Evolutionary conservation across 768 basidiomycete species (phyloP).

Genomic region (Paxillus ammoniavirescens): DNA sequence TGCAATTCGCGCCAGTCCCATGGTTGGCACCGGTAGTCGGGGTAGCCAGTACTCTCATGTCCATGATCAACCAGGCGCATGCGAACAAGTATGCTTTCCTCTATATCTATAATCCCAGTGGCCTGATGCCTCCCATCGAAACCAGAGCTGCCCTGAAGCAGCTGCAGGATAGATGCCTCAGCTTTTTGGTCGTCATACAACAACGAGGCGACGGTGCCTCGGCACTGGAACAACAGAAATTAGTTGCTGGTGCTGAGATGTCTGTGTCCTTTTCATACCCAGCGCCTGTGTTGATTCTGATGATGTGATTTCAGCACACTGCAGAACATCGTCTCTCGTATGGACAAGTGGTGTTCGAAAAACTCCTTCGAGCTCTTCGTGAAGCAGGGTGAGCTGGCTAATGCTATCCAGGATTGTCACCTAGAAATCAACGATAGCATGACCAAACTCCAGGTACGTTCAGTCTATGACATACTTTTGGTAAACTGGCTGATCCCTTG

Average conservation of each 20-base stretch:
- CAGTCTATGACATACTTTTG: neutral
- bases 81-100: conserved; percentile 42
- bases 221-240: conserved; percentile 29
- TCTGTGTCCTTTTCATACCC: conserved; percentile 15
- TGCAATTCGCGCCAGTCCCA: conserved; percentile 48
- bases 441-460: conserved; percentile 43
- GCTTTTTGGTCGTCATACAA: conserved; percentile 38
- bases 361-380: conserved; percentile 41
- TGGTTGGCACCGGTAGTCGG: conserved; percentile 44
- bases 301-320: conserved; percentile 26
- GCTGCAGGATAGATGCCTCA: conserved; percentile 46
- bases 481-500: conserved; percentile 4
- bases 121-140: neutral
- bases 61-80: conserved; percentile 46
- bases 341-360: conserved; percentile 46
- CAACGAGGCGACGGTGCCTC: conserved; percentile 31
- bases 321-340: conserved; percentile 34
- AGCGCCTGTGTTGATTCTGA: conserved; percentile 7
- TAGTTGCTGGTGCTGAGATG: conserved; percentile 34
- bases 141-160: conserved; percentile 42
- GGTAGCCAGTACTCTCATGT: conserved; percentile 41
- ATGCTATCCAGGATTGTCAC: conserved; percentile 47
- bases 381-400: conserved; percentile 42
- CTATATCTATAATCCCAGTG: neutral
- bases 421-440: conserved; percentile 45